Percentiles rank a stretch among this genome's conserved stretches.
phyloP scores from a whole-genome alignment of 2,329 filamentous ascomycete species.

The Fusarium sp. region DNA sequence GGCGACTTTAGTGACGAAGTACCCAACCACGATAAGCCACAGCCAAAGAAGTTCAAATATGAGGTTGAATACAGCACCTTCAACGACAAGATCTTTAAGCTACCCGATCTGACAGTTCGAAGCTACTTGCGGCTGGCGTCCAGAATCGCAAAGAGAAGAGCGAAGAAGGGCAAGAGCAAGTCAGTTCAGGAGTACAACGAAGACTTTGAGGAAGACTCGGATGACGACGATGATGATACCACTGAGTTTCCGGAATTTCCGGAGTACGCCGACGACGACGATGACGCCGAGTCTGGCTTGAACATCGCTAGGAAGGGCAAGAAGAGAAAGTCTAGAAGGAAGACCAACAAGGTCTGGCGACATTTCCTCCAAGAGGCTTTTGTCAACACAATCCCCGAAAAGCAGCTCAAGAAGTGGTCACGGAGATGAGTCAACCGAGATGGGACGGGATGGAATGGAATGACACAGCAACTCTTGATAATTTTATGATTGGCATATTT shows the following conservation, averaged over 20 bases:
- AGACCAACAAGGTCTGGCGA: conserved; percentile 79
- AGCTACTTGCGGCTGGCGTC: conserved; percentile 86
- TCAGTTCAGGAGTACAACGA: conserved; percentile 37
- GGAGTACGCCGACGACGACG: conserved; percentile 41
- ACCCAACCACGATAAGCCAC: conserved; percentile 64
- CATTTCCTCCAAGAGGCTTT: conserved; percentile 85
- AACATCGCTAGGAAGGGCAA: conserved; percentile 28
- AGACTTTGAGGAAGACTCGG: conserved; percentile 49
- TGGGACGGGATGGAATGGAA: conserved; percentile 19
- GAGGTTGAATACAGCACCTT: conserved; percentile 91
- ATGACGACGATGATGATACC: conserved; percentile 46
- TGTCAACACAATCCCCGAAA: conserved; percentile 77
- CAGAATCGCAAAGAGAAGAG: conserved; percentile 72
- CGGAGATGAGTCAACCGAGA: conserved; percentile 20
- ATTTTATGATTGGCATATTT: conserved; percentile 34
- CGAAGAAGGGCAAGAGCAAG: conserved; percentile 45
- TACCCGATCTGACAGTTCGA: conserved; percentile 87
- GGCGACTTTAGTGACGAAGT: conserved; percentile 75
- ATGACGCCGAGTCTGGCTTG: conserved; percentile 37
- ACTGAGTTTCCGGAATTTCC: conserved; percentile 25
- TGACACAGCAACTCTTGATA: conserved; percentile 3
- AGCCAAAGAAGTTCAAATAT: conserved; percentile 77
- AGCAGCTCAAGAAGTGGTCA: conserved; percentile 72
- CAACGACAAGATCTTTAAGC: conserved; percentile 79
- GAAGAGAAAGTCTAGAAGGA: conserved; percentile 62